Base-by-base conservation (phyloP, 441 rosid species). In the Macaranga tanarius region DNA sequence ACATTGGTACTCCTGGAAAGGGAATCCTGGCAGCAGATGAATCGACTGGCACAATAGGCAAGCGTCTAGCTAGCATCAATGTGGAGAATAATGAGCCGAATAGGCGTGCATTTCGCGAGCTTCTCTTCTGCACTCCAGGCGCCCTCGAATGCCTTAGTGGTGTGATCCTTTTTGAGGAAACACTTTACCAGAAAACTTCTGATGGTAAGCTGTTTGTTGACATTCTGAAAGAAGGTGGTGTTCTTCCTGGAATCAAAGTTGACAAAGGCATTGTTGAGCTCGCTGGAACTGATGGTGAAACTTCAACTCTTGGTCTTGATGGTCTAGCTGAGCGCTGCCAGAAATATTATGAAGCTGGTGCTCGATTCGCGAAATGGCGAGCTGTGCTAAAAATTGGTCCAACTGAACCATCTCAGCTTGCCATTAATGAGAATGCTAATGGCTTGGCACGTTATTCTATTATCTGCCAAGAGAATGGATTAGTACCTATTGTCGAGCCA, bases 331-430 rank as follows among this genome's bases (percentile, higher is more conserved):
- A 85, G 19, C 90, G 98, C 8, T 95, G 99, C 85, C 82, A 84
- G 72, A 85, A 95, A 83, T 95, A 95, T 84, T 95, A 92, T 4
- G 89, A 84, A 40, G 99, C 92, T 9, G 98, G 99, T 83, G 98
- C 98, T 11, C 87, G 97, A 52, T 92, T 95, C 42, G 99, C 99
- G 73, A 92, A 95, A 77, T 94, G 99, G 99, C 93, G 94, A 75
- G 87, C 96, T 12, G 97, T 94, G 50, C 91, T 92, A 11, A 95
- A 95, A 80, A 92, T 95, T 31, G 85, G 96, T 15, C 70, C 83
- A 50, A 91, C 77, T 50, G 97, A 92, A 89, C 98, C 99, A 38
- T 84, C 96, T 23, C 88, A 90, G 81, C 81, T 80, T 1, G 82
- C 97, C 26, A 93, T 95, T 83, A 88, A 88, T 0, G 97, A 95